phyloP scores from a whole-genome alignment of 2,329 filamentous ascomycete species.

The Botrytis tulipae region DNA sequence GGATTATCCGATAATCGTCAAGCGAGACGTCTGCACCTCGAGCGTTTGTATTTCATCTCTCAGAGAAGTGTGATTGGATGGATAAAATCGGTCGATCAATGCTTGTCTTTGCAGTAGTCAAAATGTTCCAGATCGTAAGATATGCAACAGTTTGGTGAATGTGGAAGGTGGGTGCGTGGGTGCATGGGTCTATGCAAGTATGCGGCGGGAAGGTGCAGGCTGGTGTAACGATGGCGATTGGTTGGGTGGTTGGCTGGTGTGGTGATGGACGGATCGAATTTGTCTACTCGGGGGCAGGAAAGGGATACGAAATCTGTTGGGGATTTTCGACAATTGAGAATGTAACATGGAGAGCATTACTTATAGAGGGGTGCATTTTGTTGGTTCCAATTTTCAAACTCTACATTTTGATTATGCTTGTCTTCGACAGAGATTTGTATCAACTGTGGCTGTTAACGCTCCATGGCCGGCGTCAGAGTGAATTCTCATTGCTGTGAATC shows the following conservation, averaged over 20 bases:
- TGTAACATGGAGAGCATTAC: background rate
- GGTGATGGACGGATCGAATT: background rate
- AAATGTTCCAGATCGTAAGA: slow-evolving; percentile 8
- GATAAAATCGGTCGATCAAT: background rate
- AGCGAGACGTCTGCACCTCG: background rate
- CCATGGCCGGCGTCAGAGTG: too few relatives aligned
- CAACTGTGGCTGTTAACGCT: background rate
- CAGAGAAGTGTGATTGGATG: background rate
- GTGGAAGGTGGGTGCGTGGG: background rate
- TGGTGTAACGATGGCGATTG: background rate
- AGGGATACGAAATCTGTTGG: background rate
- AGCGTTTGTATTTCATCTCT: background rate
- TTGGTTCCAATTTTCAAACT: background rate
- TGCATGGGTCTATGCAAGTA: background rate
- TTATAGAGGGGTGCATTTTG: background rate
- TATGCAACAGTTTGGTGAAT: background rate
- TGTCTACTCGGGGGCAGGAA: background rate
- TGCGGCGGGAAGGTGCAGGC: background rate
- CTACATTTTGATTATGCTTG: background rate
- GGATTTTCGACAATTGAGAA: too few relatives aligned
- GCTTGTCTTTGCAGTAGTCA: background rate
- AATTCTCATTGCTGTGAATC: background rate
- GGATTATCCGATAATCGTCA: background rate
- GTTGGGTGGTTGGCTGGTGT: background rate
- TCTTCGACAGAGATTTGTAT: background rate